Conservation (phyloP, 148 eudicot species). For the Oxyria digyna region DNA sequence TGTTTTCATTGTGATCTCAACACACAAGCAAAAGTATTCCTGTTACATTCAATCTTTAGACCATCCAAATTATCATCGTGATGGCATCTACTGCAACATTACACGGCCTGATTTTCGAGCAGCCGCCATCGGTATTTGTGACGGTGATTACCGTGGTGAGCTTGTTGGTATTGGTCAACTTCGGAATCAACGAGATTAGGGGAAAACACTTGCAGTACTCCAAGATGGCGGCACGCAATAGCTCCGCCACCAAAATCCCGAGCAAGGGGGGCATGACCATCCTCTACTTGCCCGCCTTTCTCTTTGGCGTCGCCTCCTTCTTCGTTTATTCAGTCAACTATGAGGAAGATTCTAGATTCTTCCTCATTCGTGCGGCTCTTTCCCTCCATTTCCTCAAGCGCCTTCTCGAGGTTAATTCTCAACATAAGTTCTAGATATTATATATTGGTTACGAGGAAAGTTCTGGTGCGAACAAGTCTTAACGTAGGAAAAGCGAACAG, state of each 20-base stretch:
- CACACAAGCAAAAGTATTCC: too few species aligned
- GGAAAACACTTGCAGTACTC: constrained; percentile 33
- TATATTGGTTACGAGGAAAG: too few species aligned
- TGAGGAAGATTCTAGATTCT: constrained; percentile 24
- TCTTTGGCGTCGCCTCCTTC: constrained; percentile 24
- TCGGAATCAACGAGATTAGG: constrained; percentile 18
- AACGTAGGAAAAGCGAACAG: too few species aligned
- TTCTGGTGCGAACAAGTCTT: too few species aligned
- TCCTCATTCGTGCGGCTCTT: constrained; percentile 25
- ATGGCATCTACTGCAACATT: constrained; percentile 2
- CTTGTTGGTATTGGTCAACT: constrained; percentile 4
- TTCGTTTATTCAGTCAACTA: constrained; percentile 11
- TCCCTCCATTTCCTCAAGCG: constrained; percentile 37
- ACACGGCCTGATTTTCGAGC: constrained; percentile 16
- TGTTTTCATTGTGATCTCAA: too few species aligned
- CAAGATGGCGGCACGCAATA: constrained; percentile 13
- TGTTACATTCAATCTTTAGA: too few species aligned
- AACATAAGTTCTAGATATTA: too few species aligned
- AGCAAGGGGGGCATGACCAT: constrained; percentile 31
- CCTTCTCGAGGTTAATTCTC: constrained; percentile 45
- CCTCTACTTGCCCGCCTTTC: constrained; percentile 27
- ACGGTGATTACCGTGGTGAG: constrained; percentile 12
- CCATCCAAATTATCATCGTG: too few species aligned
- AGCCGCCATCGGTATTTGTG: constrained; percentile 19
- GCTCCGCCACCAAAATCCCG: constrained; percentile 1